Percentiles rank a stretch among this genome's conserved stretches.
phyloP scores from a whole-genome alignment of 805 yeast species.

The Lipomyces yamadae region DNA sequence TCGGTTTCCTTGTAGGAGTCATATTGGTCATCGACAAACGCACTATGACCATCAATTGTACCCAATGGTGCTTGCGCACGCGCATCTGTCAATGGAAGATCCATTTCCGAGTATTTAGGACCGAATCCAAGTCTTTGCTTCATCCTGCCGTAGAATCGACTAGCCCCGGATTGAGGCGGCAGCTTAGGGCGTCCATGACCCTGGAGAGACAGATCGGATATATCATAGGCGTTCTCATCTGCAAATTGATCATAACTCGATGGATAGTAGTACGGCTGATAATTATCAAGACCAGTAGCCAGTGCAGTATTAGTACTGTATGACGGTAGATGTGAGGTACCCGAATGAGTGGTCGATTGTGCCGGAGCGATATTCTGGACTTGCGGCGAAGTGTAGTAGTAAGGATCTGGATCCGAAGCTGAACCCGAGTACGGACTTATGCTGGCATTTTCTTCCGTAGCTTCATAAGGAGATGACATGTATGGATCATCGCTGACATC shows the following conservation, averaged over 20 bases:
- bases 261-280: slow-evolving; percentile 35
- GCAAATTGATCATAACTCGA: slow-evolving; percentile 3
- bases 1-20: background rate
- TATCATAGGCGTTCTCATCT: background rate
- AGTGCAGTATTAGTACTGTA: background rate
- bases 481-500: background rate
- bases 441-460: slow-evolving; percentile 8
- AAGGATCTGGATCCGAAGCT: slow-evolving; percentile 1
- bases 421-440: slow-evolving; percentile 14
- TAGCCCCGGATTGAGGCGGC: slow-evolving; percentile 18
- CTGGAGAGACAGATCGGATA: background rate
- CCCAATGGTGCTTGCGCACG: slow-evolving; percentile 20
- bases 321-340: background rate
- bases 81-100: slow-evolving; percentile 32
- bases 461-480: background rate
- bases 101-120: slow-evolving; percentile 29
- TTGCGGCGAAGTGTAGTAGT: background rate
- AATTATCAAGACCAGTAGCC: slow-evolving; percentile 21
- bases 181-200: slow-evolving; percentile 15
- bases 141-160: slow-evolving; percentile 28
- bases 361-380: background rate
- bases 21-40: background rate
- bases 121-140: slow-evolving; percentile 31
- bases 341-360: background rate
- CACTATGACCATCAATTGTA: slow-evolving; percentile 10